phyloP scores from a whole-genome alignment of 345 rosid genomes.

The Mangifera indica region DNA sequence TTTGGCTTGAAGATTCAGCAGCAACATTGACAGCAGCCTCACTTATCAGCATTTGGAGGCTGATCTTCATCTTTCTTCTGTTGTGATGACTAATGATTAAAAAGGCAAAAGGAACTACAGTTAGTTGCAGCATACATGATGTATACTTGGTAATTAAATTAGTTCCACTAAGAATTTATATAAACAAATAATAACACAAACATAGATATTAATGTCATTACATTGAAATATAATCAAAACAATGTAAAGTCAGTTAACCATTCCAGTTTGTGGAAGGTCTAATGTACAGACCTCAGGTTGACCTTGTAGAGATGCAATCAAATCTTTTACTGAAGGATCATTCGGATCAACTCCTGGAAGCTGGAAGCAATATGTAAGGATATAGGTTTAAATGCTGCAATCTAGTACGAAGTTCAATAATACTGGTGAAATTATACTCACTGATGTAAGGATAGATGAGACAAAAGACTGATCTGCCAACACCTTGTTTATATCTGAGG shows the following conservation, averaged over 20 bases:
- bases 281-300: conserved; percentile 55
- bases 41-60: conserved; percentile 41
- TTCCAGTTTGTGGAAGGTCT: not conserved
- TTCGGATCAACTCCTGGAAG: conserved; percentile 89
- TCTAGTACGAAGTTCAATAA: not conserved
- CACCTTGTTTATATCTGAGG: conserved; percentile 42
- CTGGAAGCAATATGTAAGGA: conserved; percentile 33
- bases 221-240: not conserved
- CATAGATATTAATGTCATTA: not conserved
- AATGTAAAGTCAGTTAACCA: not conserved
- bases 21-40: conserved; percentile 14
- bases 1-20: conserved; percentile 11
- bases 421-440: conserved; percentile 29
- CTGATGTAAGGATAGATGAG: conserved; percentile 72
- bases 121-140: not conserved
- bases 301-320: conserved; percentile 64
- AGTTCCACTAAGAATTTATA: no score
- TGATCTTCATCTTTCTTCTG: conserved; percentile 48
- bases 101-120: not conserved
- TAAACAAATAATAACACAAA: not conserved
- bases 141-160: not conserved
- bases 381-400: conserved; percentile 5
- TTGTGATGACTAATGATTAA: conserved; percentile 19
- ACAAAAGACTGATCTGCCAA: conserved; percentile 75
- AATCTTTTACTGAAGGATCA: conserved; percentile 66